These are phyloP conservation scores for Candida insectorum DNA, from an alignment of 805 yeast genomes.

Conservation along the genomic window DNA sequence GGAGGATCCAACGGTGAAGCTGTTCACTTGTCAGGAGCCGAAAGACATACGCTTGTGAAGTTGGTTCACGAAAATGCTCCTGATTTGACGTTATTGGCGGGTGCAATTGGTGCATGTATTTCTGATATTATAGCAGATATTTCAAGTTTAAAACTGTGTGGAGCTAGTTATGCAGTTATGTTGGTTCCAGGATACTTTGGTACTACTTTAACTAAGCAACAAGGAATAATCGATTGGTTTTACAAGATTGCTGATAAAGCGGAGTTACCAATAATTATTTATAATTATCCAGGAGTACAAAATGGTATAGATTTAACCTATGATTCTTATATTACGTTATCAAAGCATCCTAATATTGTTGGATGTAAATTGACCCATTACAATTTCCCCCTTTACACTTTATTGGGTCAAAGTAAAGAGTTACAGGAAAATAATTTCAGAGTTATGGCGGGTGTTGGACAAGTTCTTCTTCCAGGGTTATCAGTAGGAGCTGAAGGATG, in stretches of 20 bases:
- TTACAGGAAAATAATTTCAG: conserved; percentile 37
- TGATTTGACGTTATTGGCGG: conserved; percentile 41
- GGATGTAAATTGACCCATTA: conserved; percentile 54
- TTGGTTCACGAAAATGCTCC: conserved; percentile 18
- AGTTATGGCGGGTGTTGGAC: conserved; percentile 51
- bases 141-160: conserved; percentile 28
- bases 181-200: conserved; percentile 51
- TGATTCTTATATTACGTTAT: conserved; percentile 36
- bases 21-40: conserved; percentile 45
- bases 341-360: conserved; percentile 45
- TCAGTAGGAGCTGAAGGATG: conserved; percentile 47
- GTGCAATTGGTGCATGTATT: conserved; percentile 44
- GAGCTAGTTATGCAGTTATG: conserved; percentile 38
- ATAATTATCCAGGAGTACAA: conserved; percentile 48
- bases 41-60: conserved; percentile 33
- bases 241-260: conserved; percentile 40
- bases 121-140: conserved; percentile 45
- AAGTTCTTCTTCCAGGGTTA: conserved; percentile 47
- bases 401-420: conserved; percentile 42
- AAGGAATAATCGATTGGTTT: conserved; percentile 45
- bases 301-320: conserved; percentile 38
- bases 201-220: conserved; percentile 36
- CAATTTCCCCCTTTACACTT: conserved; percentile 46
- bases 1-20: conserved; percentile 58
- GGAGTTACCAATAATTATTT: conserved; percentile 42